Base-by-base conservation (phyloP, 1,284 basidiomycete genomes). In the Sparassis latifolia region DNA sequence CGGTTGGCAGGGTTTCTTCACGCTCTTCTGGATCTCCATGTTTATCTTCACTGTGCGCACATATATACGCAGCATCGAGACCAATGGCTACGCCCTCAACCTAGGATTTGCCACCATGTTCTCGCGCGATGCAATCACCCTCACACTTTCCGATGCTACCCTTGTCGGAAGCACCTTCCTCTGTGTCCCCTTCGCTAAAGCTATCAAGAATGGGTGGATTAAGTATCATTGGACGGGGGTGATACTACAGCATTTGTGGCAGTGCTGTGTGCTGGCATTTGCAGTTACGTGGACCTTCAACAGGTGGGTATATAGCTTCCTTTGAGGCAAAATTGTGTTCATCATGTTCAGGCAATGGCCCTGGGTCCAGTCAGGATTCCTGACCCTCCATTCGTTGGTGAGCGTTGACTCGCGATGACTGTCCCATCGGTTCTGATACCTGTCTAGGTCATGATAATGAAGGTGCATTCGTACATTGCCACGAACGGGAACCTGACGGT, bases 351-450 rank as follows among this genome's bases (percentile, higher is more conserved):
- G 91, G 48, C 79, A 93, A 58, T 98, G 94, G 95, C 93, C 92
- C 38, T 97, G 96, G 95, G 95, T 98, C 1, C 96, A 99, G 67
- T 92, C 92, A 0, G 95, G 95, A 5, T 98, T 94, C 70, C 76
- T 98, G 48, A 95, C 93, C 0, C 71, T 98, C n/a, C 96, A 95
- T 66, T 83, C 87, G 10, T 71, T 97, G 5, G 85, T 84, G 56
- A 51, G 78, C 64, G 10, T 33, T 42, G 50, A 51, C 44, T 28
- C 30, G 32, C 9, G 3, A 44, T 28, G 32, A 31, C 27, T 32
- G 48, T 27, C 20, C 32, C 20, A 42, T 35, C 12, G 51, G 10
- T 45, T 45, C 42, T 27, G 50, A 52, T 31, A 45, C n/a, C 33
- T 12, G 12, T 30, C 9, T 54, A 83, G 80, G 79, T 87, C 51